These are phyloP conservation scores for Tulasnella sp. DNA, from an alignment of 768 basidiomycete genomes.

Conservation along the genomic window DNA sequence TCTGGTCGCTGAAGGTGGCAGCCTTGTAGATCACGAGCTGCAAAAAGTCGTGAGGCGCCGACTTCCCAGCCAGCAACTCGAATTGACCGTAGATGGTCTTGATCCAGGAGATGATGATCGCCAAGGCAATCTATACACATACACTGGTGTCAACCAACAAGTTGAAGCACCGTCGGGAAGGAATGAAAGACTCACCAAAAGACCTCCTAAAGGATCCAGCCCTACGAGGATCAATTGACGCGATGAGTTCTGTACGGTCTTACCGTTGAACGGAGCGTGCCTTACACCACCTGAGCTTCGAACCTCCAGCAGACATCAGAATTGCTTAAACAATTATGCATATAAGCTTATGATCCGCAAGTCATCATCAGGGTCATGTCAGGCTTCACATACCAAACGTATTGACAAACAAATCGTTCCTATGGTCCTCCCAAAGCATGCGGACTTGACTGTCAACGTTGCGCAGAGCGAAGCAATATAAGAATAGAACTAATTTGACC, in stretches of 20 bases:
- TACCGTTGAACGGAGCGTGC: neutral
- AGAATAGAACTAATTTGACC: slow-evolving; percentile 75
- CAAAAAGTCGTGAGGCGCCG: slow-evolving; percentile 81
- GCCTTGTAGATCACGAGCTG: slow-evolving; percentile 90
- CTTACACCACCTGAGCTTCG: slow-evolving; percentile 73
- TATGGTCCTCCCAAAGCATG: slow-evolving; percentile 93
- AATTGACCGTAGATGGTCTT: slow-evolving; percentile 73
- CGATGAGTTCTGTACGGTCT: too few species aligned
- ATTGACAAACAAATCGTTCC: slow-evolving; percentile 83
- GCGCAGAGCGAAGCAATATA: slow-evolving; percentile 74
- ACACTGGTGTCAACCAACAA: too few species aligned
- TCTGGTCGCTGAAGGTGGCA: slow-evolving; percentile 77
- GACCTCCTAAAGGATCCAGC: slow-evolving; percentile 68
- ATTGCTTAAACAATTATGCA: too few species aligned
- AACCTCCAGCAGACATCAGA: slow-evolving; percentile 74
- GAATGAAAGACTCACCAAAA: too few species aligned
- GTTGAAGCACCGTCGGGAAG: too few species aligned
- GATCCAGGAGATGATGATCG: slow-evolving; percentile 68
- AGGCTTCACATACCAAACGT: slow-evolving; percentile 42
- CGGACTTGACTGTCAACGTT: slow-evolving; percentile 81
- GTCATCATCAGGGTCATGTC: too few species aligned
- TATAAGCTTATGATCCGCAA: too few species aligned
- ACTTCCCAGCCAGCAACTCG: slow-evolving; percentile 78
- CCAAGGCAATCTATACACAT: slow-evolving; percentile 51
- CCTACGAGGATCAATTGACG: slow-evolving; percentile 29